A percentile compares a stretch with the other conserved stretches of the same genome.
Evolutionary conservation across 176 grass and related monocot genomes (phyloP).

Genomic region (Hsuehochloa calcarea): DNA sequence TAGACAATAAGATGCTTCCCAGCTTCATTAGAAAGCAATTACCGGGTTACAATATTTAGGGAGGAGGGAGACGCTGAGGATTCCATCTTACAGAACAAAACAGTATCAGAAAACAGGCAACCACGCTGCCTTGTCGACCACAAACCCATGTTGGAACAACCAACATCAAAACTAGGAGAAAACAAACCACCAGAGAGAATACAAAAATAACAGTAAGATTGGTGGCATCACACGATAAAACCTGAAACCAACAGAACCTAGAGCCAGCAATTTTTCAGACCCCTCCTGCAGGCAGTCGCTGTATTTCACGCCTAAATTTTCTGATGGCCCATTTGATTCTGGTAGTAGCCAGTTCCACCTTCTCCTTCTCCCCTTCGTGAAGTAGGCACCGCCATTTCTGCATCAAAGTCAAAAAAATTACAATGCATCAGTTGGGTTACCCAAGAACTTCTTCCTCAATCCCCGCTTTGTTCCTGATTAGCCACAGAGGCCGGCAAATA

Average conservation of each 20-base stretch:
- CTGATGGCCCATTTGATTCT: not conserved
- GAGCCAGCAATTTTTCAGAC: not conserved
- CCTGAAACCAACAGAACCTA: not conserved
- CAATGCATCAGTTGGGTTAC: not conserved
- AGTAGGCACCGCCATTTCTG: not conserved
- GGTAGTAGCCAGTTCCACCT: not conserved
- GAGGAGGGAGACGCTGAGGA: not conserved
- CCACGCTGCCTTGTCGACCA: not conserved
- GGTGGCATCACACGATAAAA: not conserved
- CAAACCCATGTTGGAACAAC: not conserved
- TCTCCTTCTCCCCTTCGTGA: not conserved
- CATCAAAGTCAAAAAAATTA: not conserved
- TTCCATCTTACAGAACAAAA: not conserved
- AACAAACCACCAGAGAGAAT: not conserved
- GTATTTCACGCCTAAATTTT: not conserved
- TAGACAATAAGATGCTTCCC: not conserved
- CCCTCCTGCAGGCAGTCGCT: not conserved
- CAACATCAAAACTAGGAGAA: not conserved
- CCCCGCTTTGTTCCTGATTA: not conserved
- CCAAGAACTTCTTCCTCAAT: not conserved
- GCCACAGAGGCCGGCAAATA: not conserved
- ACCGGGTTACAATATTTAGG: not conserved
- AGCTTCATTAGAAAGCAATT: not conserved
- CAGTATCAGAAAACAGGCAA: not conserved
- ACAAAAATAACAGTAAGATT: not conserved